phyloP scores from a whole-genome alignment of 495 filamentous ascomycete genomes.

The Cladorrhinum samala region DNA sequence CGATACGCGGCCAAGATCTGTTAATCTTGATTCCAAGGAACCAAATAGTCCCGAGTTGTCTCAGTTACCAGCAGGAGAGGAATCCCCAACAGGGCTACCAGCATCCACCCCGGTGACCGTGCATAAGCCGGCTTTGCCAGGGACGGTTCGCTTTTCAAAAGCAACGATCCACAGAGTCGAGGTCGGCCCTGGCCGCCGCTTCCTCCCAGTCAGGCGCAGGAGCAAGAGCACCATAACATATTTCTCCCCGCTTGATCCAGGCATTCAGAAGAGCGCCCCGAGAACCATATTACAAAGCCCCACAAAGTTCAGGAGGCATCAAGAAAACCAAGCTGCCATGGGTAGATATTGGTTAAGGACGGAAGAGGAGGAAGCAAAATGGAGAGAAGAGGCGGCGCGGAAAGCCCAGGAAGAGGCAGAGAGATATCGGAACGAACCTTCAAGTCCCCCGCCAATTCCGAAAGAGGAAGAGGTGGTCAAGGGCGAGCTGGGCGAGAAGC shows the following conservation, averaged over 20 bases:
- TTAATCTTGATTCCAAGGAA: slow-evolving; percentile 7
- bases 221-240: slow-evolving; percentile 31
- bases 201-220: slow-evolving; percentile 29
- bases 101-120: slow-evolving; percentile 14
- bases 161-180: slow-evolving; percentile 29
- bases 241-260: slow-evolving; percentile 28
- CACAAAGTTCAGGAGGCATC: slow-evolving; percentile 25
- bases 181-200: slow-evolving; percentile 24
- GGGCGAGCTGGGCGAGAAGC: neutral
- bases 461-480: neutral
- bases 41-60: slow-evolving; percentile 4
- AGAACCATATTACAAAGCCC: slow-evolving; percentile 21
- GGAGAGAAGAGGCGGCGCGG: slow-evolving; percentile 22
- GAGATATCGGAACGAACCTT: slow-evolving; percentile 25
- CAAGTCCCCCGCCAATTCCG: slow-evolving; percentile 9
- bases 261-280: slow-evolving; percentile 14
- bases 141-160: slow-evolving; percentile 30
- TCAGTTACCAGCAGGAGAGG: slow-evolving; percentile 1
- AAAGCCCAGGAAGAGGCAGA: slow-evolving; percentile 26
- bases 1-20: slow-evolving; percentile 17
- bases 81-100: slow-evolving; percentile 9
- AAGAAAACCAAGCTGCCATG: slow-evolving; percentile 32
- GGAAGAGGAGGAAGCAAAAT: slow-evolving; percentile 29
- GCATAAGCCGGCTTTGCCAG: slow-evolving; percentile 17
- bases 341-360: slow-evolving; percentile 29